Conservation (phyloP, 2,329 filamentous ascomycete genomes). For the Diaporthe sp. region DNA sequence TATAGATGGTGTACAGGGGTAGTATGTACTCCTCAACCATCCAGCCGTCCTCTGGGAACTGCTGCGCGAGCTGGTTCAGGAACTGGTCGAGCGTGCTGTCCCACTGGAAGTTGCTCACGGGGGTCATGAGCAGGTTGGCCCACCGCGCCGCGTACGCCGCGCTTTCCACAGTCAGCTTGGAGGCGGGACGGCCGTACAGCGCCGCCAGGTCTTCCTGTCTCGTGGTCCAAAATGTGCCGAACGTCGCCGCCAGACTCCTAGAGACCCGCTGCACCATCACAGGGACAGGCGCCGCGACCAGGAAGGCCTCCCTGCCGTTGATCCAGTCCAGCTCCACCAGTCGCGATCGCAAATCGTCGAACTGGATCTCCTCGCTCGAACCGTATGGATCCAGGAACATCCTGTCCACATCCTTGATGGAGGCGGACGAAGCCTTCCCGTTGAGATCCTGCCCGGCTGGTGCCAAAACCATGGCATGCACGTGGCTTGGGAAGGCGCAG, state of each 20-base stretch:
- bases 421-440: slow-evolving; percentile 54
- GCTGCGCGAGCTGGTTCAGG: slow-evolving; percentile 73
- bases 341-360: slow-evolving; percentile 69
- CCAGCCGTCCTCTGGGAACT: slow-evolving; percentile 79
- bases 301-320: slow-evolving; percentile 62
- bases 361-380: slow-evolving; percentile 75
- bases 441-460: slow-evolving; percentile 73
- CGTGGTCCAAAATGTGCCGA: slow-evolving; percentile 59
- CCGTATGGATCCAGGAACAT: slow-evolving; percentile 92
- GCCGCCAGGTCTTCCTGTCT: slow-evolving; percentile 50
- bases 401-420: slow-evolving; percentile 60
- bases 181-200: slow-evolving; percentile 66
- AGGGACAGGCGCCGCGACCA: slow-evolving; percentile 74
- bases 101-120: slow-evolving; percentile 64
- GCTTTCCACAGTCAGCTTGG: slow-evolving; percentile 61
- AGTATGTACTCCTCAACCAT: slow-evolving; percentile 78
- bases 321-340: slow-evolving; percentile 66
- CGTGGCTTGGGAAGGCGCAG: slow-evolving; percentile 87
- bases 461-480: slow-evolving; percentile 83
- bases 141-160: slow-evolving; percentile 82
- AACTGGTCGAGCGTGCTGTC: slow-evolving; percentile 76
- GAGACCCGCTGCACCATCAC: slow-evolving; percentile 82
- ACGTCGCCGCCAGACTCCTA: slow-evolving; percentile 85
- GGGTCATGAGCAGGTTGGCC: slow-evolving; percentile 73
- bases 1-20: slow-evolving; percentile 69